Percentiles rank a stretch among this genome's conserved stretches.
Conservation (phyloP, 2,329 filamentous ascomycete genomes). For the Fusarium sp. region DNA sequence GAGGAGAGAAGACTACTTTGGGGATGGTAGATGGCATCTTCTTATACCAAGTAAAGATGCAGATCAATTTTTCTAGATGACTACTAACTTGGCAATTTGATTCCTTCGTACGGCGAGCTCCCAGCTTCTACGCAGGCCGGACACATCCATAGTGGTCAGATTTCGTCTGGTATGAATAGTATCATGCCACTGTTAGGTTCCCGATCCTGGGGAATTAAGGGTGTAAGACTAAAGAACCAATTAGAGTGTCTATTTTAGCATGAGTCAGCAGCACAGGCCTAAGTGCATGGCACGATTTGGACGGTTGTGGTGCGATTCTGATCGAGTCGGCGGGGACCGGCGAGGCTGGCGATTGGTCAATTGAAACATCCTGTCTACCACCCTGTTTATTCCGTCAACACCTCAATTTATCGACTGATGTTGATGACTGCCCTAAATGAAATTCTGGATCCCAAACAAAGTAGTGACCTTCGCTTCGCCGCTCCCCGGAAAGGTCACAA, state of each 20-base stretch:
- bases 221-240: constrained; percentile 30
- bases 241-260: not conserved
- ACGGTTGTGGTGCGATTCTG: constrained; percentile 44
- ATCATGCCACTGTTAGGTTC: constrained; percentile 43
- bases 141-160: constrained; percentile 45
- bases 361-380: constrained; percentile 13
- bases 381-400: constrained; percentile 44
- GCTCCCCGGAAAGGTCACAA: constrained; percentile 1
- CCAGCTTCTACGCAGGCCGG: constrained; percentile 39
- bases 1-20: constrained; percentile 28
- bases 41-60: constrained; percentile 42
- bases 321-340: constrained; percentile 44
- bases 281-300: constrained; percentile 43
- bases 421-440: constrained; percentile 20
- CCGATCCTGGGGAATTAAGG: constrained; percentile 29
- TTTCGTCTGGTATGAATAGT: constrained; percentile 38
- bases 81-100: constrained; percentile 25
- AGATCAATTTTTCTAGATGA: constrained; percentile 15
- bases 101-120: constrained; percentile 42
- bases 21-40: constrained; percentile 33
- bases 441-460: constrained; percentile 20
- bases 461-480: constrained; percentile 16
- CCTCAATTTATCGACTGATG: constrained; percentile 39
- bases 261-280: constrained; percentile 41
- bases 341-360: constrained; percentile 40